A percentile compares a stretch with the other conserved stretches of the same genome.
These are phyloP conservation scores for Coemansia sp. DNA, from an alignment of 192 early-diverging fungal species.

Conservation along the genomic window DNA sequence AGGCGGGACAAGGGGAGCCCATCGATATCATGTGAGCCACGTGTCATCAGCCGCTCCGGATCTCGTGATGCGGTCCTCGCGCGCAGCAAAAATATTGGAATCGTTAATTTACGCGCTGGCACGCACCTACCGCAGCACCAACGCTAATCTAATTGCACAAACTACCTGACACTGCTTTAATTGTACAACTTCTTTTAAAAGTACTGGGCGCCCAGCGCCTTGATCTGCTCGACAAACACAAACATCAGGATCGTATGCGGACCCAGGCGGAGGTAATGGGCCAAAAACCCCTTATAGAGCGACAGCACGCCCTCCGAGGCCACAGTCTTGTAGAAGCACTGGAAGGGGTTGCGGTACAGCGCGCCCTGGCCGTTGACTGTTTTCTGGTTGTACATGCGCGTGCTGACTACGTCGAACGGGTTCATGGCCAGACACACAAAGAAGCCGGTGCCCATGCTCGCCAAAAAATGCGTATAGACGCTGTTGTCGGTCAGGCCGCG, in stretches of 20 bases:
- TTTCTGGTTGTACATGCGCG: slow-evolving; percentile 92
- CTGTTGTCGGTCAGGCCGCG: slow-evolving; percentile 57
- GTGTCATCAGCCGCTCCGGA: background rate
- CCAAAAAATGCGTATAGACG: slow-evolving; percentile 68
- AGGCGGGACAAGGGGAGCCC: background rate
- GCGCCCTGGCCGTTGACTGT: slow-evolving; percentile 58
- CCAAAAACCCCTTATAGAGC: slow-evolving; percentile 89
- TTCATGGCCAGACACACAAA: slow-evolving; percentile 91
- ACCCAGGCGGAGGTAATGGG: slow-evolving; percentile 89
- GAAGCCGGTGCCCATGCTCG: slow-evolving; percentile 77
- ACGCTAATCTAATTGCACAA: background rate
- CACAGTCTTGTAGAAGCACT: slow-evolving; percentile 86
- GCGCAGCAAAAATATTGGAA: background rate
- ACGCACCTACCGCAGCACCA: too few species aligned
- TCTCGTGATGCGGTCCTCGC: background rate
- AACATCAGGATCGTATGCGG: slow-evolving; percentile 92
- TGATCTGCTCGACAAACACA: slow-evolving; percentile 83
- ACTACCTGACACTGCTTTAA: background rate
- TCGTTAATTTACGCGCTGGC: background rate
- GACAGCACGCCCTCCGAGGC: slow-evolving; percentile 75
- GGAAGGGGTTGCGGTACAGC: slow-evolving; percentile 75
- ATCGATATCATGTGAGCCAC: slow-evolving; percentile 1
- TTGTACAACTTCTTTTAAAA: slow-evolving; percentile 1
- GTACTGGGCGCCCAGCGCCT: slow-evolving; percentile 43
- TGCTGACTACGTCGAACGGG: slow-evolving; percentile 93